These are phyloP conservation scores for Flaveria floridana DNA, from an alignment of 140 eudicot species.

Conservation along the genomic window DNA sequence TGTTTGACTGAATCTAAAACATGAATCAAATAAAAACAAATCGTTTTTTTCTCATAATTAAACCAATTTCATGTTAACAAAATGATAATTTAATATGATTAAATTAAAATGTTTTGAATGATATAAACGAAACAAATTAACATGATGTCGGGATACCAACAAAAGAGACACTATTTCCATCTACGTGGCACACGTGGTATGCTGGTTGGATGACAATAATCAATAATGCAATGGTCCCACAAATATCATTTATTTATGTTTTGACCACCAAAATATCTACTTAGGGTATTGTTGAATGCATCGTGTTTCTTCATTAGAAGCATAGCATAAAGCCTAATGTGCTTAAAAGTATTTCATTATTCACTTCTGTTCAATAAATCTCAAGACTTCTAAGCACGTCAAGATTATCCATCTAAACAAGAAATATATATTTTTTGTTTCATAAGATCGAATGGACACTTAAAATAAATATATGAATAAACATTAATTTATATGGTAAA, in stretches of 20 bases:
- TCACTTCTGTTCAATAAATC: not conserved
- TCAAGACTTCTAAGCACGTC: not conserved
- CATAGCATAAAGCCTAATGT: not conserved
- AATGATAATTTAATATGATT: not conserved
- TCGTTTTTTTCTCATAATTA: not conserved
- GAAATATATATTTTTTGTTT: not conserved
- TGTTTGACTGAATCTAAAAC: not conserved
- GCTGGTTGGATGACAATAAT: slow-evolving; percentile 34
- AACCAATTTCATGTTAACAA: not conserved
- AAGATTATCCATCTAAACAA: not conserved
- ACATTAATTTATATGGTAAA: not conserved
- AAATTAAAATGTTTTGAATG: not conserved
- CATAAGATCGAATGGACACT: not conserved
- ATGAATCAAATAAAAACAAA: not conserved
- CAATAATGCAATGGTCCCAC: slow-evolving; percentile 26
- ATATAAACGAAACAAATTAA: slow-evolving; percentile 1
- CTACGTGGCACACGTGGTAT: slow-evolving; percentile 43
- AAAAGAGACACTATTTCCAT: slow-evolving; percentile 37
- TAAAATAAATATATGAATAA: not conserved
- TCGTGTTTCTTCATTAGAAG: slow-evolving; percentile 21
- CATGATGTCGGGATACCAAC: slow-evolving; percentile 27
- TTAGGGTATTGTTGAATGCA: slow-evolving; percentile 17
- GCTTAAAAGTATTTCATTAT: not conserved
- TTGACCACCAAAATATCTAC: slow-evolving; percentile 21
- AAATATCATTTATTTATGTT: not conserved